Evolutionary conservation across 345 rosid species (phyloP), one percentile per base, ranked within the genome.

Genomic region (Syzygium aqueum): DNA sequence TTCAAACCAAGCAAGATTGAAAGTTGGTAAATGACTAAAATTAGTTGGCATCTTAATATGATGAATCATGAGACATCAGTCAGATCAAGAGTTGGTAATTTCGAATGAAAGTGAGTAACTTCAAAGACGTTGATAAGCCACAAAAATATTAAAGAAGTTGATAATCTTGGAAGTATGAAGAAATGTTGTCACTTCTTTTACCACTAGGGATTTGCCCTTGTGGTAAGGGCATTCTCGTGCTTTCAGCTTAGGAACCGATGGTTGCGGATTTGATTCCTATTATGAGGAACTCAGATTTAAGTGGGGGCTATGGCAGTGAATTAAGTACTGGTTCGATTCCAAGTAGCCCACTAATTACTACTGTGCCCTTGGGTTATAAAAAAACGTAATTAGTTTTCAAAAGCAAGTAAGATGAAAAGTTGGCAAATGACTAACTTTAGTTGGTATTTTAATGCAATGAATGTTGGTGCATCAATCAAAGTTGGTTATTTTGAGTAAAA

Each of bases 101-200:
- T 57, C 0, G 63, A 57, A 57, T 57, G 46, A 57, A 57, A 25
- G 28, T 57, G 13, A 57, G 63, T 57, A 57, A 57, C 28, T 57
- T 57, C 63, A 23, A 57, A 23, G 25, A 23, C 0, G 0, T 11
- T 0, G 6, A 0, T 23, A 57, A 0, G 63, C 63, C 63, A 57
- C 13, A 10, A 57, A 57, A 57, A 57, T 57, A 57, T 23, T 56
- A 23, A 56, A 23, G n/a, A 1, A 57, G 6, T 57, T 57, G 28
- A 0, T 57, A 57, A 11, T 57, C 28, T 57, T 57, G 14, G 25
- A 57, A 57, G 63, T 10, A 23, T 4, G 63, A 57, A 57, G 25
- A 57, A 2, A 57, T 57, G 46, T 6, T 6, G 46, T 43, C n/a
- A 23, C 28, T 57, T 57, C 63, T 25, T 57, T 57, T 57, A 57